Evolutionary conservation across 2,329 filamentous ascomycete genomes (phyloP).

Genomic region (Botryotinia narcissicola): DNA sequence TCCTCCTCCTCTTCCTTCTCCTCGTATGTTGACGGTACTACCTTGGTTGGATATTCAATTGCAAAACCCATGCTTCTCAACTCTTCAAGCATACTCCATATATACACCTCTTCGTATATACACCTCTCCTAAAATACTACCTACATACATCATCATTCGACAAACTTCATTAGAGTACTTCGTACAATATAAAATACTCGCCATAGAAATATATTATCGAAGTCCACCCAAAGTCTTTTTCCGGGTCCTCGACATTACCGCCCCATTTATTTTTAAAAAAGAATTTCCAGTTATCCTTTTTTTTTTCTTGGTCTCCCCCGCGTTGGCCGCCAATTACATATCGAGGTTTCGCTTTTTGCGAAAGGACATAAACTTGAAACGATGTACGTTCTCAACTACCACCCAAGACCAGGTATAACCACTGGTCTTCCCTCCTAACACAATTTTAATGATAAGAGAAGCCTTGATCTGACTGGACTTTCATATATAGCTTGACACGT

Average conservation of each 20-base stretch:
- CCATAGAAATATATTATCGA: not conserved
- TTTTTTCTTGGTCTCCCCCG: slow-evolving; percentile 10
- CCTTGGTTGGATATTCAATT: not conserved
- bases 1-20: not conserved
- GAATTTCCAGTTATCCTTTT: not conserved
- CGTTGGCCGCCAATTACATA: slow-evolving; percentile 11
- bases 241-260: not conserved
- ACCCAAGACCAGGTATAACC: slow-evolving; percentile 8
- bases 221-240: slow-evolving; percentile 10
- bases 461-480: slow-evolving; percentile 2
- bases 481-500: not conserved
- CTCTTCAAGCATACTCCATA: not conserved
- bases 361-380: slow-evolving; percentile 21
- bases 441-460: slow-evolving; percentile 20
- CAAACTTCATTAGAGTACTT: not conserved
- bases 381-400: slow-evolving; percentile 13
- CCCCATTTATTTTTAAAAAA: slow-evolving; percentile 9
- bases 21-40: not conserved
- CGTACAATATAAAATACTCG: slow-evolving; percentile 2
- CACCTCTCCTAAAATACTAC: not conserved
- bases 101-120: not conserved
- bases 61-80: not conserved
- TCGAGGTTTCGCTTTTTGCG: slow-evolving; percentile 18
- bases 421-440: slow-evolving; percentile 5
- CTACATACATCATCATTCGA: not conserved